Evolutionary conservation across 805 yeast species (phyloP).

Genomic region (Kuraishia cidri): DNA sequence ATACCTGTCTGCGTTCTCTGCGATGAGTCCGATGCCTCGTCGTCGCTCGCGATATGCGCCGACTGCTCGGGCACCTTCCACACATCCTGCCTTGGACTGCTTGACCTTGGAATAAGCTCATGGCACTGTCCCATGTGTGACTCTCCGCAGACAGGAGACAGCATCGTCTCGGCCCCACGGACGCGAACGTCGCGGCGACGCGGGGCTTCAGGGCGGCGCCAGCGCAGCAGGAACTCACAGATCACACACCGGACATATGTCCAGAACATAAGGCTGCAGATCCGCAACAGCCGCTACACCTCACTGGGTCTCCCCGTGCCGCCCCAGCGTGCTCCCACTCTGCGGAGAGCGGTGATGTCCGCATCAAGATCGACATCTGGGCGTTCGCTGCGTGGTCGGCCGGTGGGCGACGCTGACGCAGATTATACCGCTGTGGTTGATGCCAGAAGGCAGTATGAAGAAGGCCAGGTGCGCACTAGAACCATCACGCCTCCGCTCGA

Average conservation of each 20-base stretch:
- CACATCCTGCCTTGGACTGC: slow-evolving; percentile 17
- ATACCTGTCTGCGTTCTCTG: slow-evolving; percentile 17
- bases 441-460: slow-evolving; percentile 7
- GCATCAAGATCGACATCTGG: too few species aligned
- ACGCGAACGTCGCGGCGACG: too few species aligned
- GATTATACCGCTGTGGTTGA: slow-evolving; percentile 15
- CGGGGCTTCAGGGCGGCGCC: slow-evolving; percentile 3
- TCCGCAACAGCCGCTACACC: too few species aligned
- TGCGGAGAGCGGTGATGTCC: too few species aligned
- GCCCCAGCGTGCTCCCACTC: too few species aligned
- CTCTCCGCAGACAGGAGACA: slow-evolving; percentile 14
- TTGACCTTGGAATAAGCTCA: slow-evolving; percentile 8
- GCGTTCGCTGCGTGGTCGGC: background rate
- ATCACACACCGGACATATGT: slow-evolving; percentile 7
- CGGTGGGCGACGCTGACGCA: slow-evolving; percentile 1
- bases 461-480: slow-evolving; percentile 5
- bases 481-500: slow-evolving; percentile 1
- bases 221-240: slow-evolving; percentile 3
- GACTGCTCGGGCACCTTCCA: slow-evolving; percentile 23
- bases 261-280: too few species aligned
- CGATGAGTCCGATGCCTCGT: slow-evolving; percentile 13
- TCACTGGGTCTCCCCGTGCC: too few species aligned
- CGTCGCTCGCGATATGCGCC: slow-evolving; percentile 16
- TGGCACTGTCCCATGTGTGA: slow-evolving; percentile 27
- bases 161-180: too few species aligned